Conservation (phyloP, 208 protist species). For the Blastocrithidia nonstop region DNA sequence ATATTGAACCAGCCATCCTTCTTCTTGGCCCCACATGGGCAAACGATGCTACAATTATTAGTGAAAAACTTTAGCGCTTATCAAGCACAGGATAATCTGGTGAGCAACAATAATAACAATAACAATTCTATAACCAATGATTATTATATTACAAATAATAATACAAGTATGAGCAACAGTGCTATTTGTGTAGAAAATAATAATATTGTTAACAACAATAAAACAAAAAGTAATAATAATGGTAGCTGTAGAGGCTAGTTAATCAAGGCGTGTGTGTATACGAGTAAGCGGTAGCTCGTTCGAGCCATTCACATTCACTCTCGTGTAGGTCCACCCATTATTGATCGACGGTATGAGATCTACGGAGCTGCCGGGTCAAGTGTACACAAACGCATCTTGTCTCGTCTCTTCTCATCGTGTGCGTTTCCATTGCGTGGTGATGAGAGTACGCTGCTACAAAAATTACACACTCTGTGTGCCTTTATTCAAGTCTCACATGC, state of each 20-base stretch:
- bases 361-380: conserved; percentile 47
- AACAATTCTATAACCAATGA: no score
- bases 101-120: no score
- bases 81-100: no score
- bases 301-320: conserved; percentile 38
- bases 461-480: conserved; percentile 56
- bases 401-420: conserved; percentile 32
- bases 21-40: conserved; percentile 43
- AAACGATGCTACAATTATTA: conserved; percentile 29
- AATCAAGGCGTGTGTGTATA: conserved; percentile 1
- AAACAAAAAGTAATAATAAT: no score
- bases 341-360: conserved; percentile 76
- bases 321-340: conserved; percentile 36
- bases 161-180: no score
- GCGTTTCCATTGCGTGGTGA: conserved; percentile 1
- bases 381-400: conserved; percentile 43
- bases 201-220: no score
- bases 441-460: conserved; percentile 21
- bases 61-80: no score
- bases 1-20: conserved; percentile 22
- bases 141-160: no score
- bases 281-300: conserved; percentile 51
- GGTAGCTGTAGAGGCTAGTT: background rate
- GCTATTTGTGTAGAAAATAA: no score
- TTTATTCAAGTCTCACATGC: conserved; percentile 19